phyloP scores from a whole-genome alignment of 2,329 filamentous ascomycete species.

The Plectosphaerella plurivora region DNA sequence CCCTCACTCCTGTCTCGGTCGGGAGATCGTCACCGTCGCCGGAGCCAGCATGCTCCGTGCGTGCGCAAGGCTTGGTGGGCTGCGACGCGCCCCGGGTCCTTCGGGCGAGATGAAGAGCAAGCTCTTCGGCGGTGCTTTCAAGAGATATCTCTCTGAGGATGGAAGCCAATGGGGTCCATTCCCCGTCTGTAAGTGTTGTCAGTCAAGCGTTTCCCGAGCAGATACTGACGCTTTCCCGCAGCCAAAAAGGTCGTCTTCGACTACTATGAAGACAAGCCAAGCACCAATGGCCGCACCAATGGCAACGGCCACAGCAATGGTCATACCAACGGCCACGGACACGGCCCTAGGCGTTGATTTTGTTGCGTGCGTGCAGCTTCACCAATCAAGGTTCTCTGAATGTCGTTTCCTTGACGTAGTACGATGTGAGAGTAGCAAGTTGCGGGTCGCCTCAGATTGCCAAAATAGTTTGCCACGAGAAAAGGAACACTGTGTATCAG shows the following conservation, averaged over 20 bases:
- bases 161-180: slow-evolving; percentile 7
- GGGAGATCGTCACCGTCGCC: slow-evolving; percentile 6
- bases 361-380: too few species aligned
- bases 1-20: slow-evolving; percentile 3
- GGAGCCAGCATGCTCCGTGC: slow-evolving; percentile 6
- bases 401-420: too few species aligned
- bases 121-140: slow-evolving; percentile 6
- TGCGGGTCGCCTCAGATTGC: too few species aligned
- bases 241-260: not conserved
- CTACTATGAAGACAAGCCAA: not conserved
- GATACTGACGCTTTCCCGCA: not conserved
- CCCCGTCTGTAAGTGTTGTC: slow-evolving; percentile 1
- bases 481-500: too few species aligned
- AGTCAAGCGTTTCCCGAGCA: not conserved
- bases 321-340: not conserved
- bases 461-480: too few species aligned
- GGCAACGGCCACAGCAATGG: not conserved
- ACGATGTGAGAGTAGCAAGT: too few species aligned
- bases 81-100: slow-evolving; percentile 6
- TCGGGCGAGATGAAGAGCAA: slow-evolving; percentile 10
- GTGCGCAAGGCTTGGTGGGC: slow-evolving; percentile 5
- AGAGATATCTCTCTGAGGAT: slow-evolving; percentile 6
- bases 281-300: too few species aligned
- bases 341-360: too few species aligned
- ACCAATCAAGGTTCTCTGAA: too few species aligned